Conservation (phyloP, 163 green algal genomes). For the Scenedesmus sp. region DNA sequence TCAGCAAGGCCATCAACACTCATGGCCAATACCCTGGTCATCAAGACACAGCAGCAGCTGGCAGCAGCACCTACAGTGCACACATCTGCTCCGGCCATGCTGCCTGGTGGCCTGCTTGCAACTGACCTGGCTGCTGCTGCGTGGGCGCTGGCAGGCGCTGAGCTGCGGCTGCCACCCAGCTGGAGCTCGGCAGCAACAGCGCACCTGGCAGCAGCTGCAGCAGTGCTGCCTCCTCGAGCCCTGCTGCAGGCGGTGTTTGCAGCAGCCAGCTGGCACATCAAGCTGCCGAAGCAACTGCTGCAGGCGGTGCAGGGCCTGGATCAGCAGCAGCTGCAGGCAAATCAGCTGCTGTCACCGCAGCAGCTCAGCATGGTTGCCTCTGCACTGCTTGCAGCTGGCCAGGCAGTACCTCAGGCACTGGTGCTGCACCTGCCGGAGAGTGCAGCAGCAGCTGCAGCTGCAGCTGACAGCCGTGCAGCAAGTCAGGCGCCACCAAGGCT, state of each 20-base stretch:
- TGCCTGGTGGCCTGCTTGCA: not conserved
- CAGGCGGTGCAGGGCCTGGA: not conserved
- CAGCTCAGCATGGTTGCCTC: not conserved
- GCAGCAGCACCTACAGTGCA: not conserved
- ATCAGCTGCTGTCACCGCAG: not conserved
- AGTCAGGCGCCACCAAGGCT: not conserved
- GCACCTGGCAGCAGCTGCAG: slow-evolving; percentile 10
- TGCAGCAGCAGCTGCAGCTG: slow-evolving; percentile 1
- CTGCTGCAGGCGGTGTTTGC: slow-evolving; percentile 3
- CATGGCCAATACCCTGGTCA: slow-evolving; percentile 32
- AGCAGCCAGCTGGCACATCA: not conserved
- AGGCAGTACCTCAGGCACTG: not conserved
- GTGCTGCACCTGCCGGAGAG: not conserved
- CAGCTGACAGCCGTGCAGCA: not conserved
- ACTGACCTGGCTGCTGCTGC: not conserved
- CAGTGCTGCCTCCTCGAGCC: not conserved
- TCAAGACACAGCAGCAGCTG: slow-evolving; percentile 38
- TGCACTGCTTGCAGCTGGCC: not conserved
- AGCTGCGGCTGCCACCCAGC: not conserved
- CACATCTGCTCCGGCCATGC: not conserved
- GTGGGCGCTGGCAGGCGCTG: not conserved
- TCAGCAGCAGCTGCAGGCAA: not conserved
- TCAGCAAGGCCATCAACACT: not conserved
- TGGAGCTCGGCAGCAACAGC: slow-evolving; percentile 11
- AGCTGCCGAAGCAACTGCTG: not conserved